These are phyloP conservation scores for Gentiana straminea DNA, from an alignment of 257 asterid species.

Conservation along the genomic window DNA sequence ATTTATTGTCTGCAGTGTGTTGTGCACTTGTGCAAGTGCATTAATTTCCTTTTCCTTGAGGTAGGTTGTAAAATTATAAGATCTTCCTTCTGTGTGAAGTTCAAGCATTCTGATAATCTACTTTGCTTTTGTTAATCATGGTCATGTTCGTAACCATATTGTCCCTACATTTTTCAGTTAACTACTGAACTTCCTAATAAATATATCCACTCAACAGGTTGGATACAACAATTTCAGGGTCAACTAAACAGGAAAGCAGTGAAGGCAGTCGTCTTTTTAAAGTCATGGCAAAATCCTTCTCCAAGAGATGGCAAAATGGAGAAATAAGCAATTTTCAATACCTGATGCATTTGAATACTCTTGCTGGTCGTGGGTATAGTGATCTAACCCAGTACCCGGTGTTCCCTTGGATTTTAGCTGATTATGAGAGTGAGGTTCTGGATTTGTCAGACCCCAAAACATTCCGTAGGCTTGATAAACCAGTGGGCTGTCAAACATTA, in stretches of 20 bases:
- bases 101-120: too few relatives aligned
- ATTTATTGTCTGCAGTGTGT: too few relatives aligned
- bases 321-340: slow-evolving; percentile 99
- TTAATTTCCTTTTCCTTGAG: too few relatives aligned
- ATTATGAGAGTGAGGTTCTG: slow-evolving; percentile 85
- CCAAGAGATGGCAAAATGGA: slow-evolving; percentile 99
- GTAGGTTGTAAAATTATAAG: too few relatives aligned
- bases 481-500: slow-evolving; percentile 92
- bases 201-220: slow-evolving; percentile 39
- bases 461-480: slow-evolving; percentile 83
- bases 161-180: slow-evolving; percentile 7
- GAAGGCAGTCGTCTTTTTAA: slow-evolving; percentile 99
- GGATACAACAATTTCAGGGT: slow-evolving; percentile 93
- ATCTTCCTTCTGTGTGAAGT: too few relatives aligned
- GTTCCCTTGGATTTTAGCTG: slow-evolving; percentile 96
- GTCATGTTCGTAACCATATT: too few relatives aligned
- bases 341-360: slow-evolving; percentile 95
- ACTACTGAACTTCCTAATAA: slow-evolving; percentile 3
- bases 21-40: too few relatives aligned
- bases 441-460: slow-evolving; percentile 78
- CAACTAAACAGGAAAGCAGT: slow-evolving; percentile 76
- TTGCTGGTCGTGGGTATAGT: slow-evolving; percentile 99
- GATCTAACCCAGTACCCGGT: slow-evolving; percentile 99
- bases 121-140: too few relatives aligned
- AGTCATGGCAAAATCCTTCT: slow-evolving; percentile 90